Conservation (phyloP, 768 basidiomycete genomes). For the Pleurotus tuber-regium region DNA sequence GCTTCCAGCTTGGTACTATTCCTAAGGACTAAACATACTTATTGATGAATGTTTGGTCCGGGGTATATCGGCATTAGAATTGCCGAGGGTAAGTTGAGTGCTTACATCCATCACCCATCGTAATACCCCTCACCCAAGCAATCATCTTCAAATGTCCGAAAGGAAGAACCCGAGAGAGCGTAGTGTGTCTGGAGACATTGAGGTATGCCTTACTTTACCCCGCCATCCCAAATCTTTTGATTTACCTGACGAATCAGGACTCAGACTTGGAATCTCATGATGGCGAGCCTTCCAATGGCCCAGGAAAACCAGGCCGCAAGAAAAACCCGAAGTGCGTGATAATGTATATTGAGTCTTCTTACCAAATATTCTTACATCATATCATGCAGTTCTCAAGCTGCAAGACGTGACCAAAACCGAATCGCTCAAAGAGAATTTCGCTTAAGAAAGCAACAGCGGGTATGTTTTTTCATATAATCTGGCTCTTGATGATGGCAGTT, state of each 20-base stretch:
- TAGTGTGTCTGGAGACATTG: constrained; percentile 62
- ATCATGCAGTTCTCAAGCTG: constrained; percentile 73
- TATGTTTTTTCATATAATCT: too few species aligned
- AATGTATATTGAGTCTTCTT: constrained; percentile 10
- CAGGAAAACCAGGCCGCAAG: constrained; percentile 76
- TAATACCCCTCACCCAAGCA: constrained; percentile 46
- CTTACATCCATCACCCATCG: constrained; percentile 25
- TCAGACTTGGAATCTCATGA: constrained; percentile 64
- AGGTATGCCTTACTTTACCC: constrained; percentile 30
- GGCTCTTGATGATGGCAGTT: too few species aligned
- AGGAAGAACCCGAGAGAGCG: constrained; percentile 51
- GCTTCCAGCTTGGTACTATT: too few species aligned
- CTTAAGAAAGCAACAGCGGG: constrained; percentile 86
- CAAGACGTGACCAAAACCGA: constrained; percentile 84
- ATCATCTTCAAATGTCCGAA: constrained; percentile 44
- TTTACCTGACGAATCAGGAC: constrained; percentile 37
- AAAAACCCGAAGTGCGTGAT: constrained; percentile 81
- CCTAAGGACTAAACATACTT: not conserved
- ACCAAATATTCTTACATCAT: constrained; percentile 14
- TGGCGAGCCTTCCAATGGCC: constrained; percentile 35
- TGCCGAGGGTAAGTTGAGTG: constrained; percentile 2
- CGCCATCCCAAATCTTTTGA: constrained; percentile 1
- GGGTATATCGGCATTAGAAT: not conserved
- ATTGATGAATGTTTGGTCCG: constrained; percentile 8
- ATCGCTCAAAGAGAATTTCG: constrained; percentile 95